Base-by-base conservation (phyloP, 345 rosid genomes). In the Trapa incisa region DNA sequence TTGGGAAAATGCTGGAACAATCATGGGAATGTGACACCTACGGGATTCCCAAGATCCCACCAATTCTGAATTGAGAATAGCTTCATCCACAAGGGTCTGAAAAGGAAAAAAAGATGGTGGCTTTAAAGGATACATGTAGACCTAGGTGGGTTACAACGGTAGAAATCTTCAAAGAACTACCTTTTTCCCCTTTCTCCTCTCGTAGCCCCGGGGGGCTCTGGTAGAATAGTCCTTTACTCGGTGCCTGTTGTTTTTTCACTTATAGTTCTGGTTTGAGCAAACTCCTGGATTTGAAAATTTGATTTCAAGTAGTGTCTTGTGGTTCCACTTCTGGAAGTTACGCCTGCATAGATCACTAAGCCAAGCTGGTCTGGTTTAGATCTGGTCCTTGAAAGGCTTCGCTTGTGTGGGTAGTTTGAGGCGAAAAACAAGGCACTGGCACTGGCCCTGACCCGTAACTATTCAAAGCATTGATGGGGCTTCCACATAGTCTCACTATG, bases 401-500 rank as follows among this genome's bases (percentile, higher is more conserved):
- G 57, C 69, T 53, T 39, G 52, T 54, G 52, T 47, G 29, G 62
- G 22, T 15, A 29, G 43, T 43, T 64, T 35, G 41, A 64, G 41
- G 2, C 37, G 45, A 64, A 62, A 3, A 37, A 57, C 70, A 54
- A 4, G 33, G 29, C 29, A 22, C 29, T 22, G 36, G 4, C 15
- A 15, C 65, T 22, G 42, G 71, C 56, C 43, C 0, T 17, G 17
- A 64, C 11, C 56, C 38, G 14, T 10, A 39, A 29, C 47, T 15
- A 37, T 16, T 37, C 48, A 57, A 65, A 73, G 80, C 80, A 79
- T 80, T 82, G 73, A 87, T 87, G 96, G 80, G 84, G 82, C 85
- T 84, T 83, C 84, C 71, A 68, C 64, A 76, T 77, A 65, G 85
- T 76, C 88, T 86, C 75, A 61, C 76, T 76, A 66, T 86, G 87